Evolutionary conservation across 139 green algal genomes (phyloP).

Genomic region (Coelastrella sp.): DNA sequence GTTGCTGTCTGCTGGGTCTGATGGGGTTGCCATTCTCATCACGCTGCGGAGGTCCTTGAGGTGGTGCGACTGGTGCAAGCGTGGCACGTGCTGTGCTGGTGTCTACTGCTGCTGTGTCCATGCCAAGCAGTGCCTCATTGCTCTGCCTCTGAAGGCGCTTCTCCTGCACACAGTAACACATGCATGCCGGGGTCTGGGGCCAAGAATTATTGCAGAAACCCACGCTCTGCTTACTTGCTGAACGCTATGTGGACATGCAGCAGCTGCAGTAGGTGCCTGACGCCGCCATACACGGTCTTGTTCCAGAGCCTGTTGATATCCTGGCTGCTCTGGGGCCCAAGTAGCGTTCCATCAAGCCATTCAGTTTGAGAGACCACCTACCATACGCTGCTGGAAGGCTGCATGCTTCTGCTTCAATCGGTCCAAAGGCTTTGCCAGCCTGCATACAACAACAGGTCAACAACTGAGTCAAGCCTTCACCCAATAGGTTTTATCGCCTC

Average conservation of each 20-base stretch:
- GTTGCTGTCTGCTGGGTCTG: background rate
- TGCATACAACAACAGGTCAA: conserved; percentile 45
- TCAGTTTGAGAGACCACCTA: conserved; percentile 34
- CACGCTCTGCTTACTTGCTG: no score
- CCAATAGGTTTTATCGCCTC: no score
- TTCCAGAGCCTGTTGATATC: no score
- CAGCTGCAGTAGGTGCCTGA: no score
- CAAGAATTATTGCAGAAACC: no score
- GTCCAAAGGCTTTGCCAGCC: conserved; percentile 77
- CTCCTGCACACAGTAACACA: conserved; percentile 56
- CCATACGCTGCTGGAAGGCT: conserved; percentile 92
- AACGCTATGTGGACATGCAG: no score
- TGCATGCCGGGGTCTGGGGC: no score
- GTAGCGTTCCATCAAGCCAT: background rate
- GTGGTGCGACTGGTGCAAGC: background rate
- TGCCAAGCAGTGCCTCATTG: conserved; percentile 35
- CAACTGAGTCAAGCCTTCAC: no score
- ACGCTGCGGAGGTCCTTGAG: background rate
- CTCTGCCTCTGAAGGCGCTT: conserved; percentile 76
- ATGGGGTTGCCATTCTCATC: conserved; percentile 44
- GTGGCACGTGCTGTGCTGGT: background rate
- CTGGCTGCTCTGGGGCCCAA: no score
- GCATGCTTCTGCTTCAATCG: conserved; percentile 80
- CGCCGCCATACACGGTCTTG: no score
- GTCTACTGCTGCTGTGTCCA: conserved; percentile 21